A percentile compares a stretch with the other conserved stretches of the same genome.
phyloP scores from a whole-genome alignment of 495 filamentous ascomycete genomes.

The Penicillium dipodomyicola region DNA sequence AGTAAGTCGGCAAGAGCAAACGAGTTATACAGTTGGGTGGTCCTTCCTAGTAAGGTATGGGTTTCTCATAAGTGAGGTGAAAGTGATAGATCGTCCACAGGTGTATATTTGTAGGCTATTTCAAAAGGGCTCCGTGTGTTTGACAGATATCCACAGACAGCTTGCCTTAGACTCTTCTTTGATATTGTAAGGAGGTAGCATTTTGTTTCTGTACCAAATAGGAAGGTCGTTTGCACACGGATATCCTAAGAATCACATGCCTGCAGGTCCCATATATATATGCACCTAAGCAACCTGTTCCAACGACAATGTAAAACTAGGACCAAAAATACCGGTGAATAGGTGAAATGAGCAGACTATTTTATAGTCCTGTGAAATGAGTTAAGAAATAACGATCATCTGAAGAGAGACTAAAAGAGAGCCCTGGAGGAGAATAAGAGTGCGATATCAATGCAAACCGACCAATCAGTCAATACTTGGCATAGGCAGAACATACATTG shows the following conservation, averaged over 20 bases:
- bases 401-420: neutral
- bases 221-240: neutral
- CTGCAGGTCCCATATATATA: neutral
- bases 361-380: neutral
- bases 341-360: neutral
- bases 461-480: neutral
- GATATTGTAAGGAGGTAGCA: neutral
- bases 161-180: neutral
- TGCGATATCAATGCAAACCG: neutral
- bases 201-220: neutral
- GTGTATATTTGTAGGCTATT: neutral
- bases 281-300: neutral
- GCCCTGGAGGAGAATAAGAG: neutral
- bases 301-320: neutral
- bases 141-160: neutral
- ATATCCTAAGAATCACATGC: neutral
- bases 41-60: neutral
- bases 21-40: neutral
- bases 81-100: neutral
- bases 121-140: neutral
- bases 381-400: neutral
- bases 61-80: neutral
- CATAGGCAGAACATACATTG: neutral
- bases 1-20: neutral
- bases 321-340: neutral